phyloP scores from a whole-genome alignment of 495 filamentous ascomycete species.

The Xylaria bambusicola region DNA sequence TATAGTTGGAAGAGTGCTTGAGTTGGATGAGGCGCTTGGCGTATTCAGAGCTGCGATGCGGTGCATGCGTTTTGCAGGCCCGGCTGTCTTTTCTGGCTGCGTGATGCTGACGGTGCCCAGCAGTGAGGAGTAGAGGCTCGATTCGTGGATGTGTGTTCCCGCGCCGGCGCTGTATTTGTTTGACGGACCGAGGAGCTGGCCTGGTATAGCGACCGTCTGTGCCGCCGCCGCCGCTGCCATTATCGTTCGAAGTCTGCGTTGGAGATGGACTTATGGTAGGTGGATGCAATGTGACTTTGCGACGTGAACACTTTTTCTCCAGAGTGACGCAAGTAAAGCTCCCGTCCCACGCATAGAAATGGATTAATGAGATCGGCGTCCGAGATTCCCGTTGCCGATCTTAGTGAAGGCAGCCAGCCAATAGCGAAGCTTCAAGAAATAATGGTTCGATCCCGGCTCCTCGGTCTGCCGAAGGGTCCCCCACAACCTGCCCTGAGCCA shows the following conservation, averaged over 20 bases:
- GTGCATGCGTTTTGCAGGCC: constrained; percentile 60
- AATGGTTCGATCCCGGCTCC: background rate
- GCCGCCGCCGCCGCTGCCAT: constrained; percentile 21
- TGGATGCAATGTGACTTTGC: background rate
- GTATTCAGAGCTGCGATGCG: constrained; percentile 44
- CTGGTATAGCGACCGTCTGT: constrained; percentile 58
- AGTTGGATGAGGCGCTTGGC: constrained; percentile 16
- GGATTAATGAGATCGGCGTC: background rate
- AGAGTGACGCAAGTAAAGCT: background rate
- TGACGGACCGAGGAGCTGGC: constrained; percentile 72
- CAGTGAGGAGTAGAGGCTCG: constrained; percentile 71
- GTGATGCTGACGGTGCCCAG: constrained; percentile 61
- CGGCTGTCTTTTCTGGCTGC: constrained; percentile 49
- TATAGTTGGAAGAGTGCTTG: constrained; percentile 40
- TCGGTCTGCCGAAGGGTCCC: constrained; percentile 7
- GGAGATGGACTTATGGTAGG: background rate
- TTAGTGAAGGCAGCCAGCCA: background rate
- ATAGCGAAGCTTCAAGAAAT: background rate
- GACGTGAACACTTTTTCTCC: background rate
- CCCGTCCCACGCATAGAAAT: background rate
- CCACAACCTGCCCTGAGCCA: background rate
- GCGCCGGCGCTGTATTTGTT: constrained; percentile 68
- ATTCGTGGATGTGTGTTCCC: constrained; percentile 76
- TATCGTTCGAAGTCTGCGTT: background rate
- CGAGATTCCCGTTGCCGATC: background rate